phyloP scores from a whole-genome alignment of 176 grass and related monocot genomes.

The Avena sativa region DNA sequence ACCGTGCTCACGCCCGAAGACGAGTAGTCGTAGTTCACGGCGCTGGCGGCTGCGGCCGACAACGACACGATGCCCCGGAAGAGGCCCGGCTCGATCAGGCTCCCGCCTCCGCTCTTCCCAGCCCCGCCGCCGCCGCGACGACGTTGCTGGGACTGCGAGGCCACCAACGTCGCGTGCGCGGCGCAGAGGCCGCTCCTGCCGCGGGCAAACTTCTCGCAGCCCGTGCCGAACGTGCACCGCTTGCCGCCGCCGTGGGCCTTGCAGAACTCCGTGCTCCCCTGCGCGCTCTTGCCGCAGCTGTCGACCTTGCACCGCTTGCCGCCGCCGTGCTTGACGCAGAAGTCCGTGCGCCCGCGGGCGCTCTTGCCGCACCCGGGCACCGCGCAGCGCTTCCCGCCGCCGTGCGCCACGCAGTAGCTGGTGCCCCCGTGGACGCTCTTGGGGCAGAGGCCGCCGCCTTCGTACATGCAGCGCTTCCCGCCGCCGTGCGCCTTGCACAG shows the following conservation, averaged over 20 bases:
- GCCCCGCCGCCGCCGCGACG: neutral
- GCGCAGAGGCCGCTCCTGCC: constrained; percentile 75
- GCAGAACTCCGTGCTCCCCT: constrained; percentile 72
- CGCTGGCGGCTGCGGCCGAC: constrained; percentile 35
- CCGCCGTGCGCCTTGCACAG: constrained; percentile 84
- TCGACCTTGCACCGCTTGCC: constrained; percentile 66
- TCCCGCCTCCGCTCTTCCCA: constrained; percentile 14
- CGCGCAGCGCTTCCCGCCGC: constrained; percentile 75
- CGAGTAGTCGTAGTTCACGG: constrained; percentile 37
- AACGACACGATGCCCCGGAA: constrained; percentile 65
- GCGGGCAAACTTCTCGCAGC: constrained; percentile 79
- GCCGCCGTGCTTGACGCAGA: constrained; percentile 73
- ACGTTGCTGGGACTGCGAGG: constrained; percentile 47
- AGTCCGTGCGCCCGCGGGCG: constrained; percentile 74
- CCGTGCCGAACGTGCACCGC: constrained; percentile 54
- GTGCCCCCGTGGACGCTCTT: constrained; percentile 87
- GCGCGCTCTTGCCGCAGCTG: constrained; percentile 74
- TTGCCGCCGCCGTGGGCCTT: constrained; percentile 84
- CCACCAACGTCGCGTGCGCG: constrained; percentile 60
- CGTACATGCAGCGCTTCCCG: constrained; percentile 66
- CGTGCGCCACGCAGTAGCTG: constrained; percentile 73
- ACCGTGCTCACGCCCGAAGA: constrained; percentile 59
- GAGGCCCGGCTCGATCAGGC: constrained; percentile 59
- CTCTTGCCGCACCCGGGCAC: constrained; percentile 71
- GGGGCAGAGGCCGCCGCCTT: constrained; percentile 71